Evolutionary conservation across 768 basidiomycete genomes (phyloP).

Genomic region (Hygrocybe punicea): DNA sequence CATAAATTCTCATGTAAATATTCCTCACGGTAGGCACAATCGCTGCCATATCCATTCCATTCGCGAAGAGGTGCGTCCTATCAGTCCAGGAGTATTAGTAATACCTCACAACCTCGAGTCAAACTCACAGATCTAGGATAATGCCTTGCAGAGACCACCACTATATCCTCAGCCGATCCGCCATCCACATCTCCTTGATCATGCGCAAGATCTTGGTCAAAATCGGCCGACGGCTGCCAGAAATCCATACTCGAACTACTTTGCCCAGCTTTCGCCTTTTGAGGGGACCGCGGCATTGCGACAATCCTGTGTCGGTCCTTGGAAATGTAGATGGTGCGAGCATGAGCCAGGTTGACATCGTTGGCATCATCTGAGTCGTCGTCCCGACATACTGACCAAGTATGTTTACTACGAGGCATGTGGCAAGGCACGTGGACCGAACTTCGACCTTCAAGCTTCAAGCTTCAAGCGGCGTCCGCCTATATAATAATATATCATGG

Average conservation of each 20-base stretch:
- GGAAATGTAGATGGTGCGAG: not conserved
- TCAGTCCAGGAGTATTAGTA: not conserved
- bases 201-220: not conserved
- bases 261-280: not conserved
- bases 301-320: not conserved
- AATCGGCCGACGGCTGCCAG: not conserved
- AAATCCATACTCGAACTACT: not conserved
- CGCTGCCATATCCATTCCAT: not conserved
- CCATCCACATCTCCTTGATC: not conserved
- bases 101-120: not conserved
- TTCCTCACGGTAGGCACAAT: not conserved
- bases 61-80: slow-evolving; percentile 1
- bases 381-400: not conserved
- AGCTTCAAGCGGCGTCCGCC: too few relatives aligned
- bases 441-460: too few relatives aligned
- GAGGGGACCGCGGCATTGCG: not conserved
- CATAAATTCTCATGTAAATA: slow-evolving; percentile 1
- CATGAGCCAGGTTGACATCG: not conserved
- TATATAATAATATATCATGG: not conserved
- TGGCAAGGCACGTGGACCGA: not conserved
- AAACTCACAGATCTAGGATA: slow-evolving; percentile 1
- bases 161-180: not conserved
- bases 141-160: not conserved
- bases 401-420: not conserved
- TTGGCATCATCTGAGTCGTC: slow-evolving; percentile 4